A percentile compares a stretch with the other conserved stretches of the same genome.
phyloP scores from a whole-genome alignment of 305 asterid species.

The Nicotiana rustica region DNA sequence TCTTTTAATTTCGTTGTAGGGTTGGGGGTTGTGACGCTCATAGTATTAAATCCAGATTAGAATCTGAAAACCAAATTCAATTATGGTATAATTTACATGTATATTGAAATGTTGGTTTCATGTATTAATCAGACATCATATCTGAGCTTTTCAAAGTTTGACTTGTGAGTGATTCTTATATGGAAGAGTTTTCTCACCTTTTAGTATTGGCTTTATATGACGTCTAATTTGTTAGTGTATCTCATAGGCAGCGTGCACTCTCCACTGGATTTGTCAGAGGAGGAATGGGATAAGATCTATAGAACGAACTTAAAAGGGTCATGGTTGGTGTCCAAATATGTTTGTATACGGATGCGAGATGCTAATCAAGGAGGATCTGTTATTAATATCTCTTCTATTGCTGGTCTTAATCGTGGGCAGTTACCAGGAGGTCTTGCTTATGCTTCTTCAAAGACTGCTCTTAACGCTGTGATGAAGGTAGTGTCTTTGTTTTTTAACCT shows the following conservation, averaged over 20 bases:
- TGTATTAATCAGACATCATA: neutral
- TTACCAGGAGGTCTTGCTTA: constrained; percentile 60
- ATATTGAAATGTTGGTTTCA: no score
- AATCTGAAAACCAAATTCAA: no score
- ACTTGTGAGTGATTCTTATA: neutral
- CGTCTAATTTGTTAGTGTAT: neutral
- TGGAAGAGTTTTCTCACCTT: neutral
- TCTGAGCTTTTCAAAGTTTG: neutral
- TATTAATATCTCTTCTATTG: constrained; percentile 63
- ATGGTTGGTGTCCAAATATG: constrained; percentile 68
- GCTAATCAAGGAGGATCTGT: constrained; percentile 56
- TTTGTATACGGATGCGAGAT: constrained; percentile 52
- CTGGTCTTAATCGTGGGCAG: constrained; percentile 60
- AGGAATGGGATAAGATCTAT: constrained; percentile 55
- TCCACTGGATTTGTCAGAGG: constrained; percentile 57
- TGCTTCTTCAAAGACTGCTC: constrained; percentile 53
- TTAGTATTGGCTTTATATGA: constrained; percentile 5
- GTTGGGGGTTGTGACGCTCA: neutral
- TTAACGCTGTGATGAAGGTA: constrained; percentile 60
- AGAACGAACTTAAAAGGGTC: constrained; percentile 59
- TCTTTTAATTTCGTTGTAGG: no score
- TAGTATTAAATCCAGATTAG: neutral
- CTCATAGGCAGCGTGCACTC: constrained; percentile 52
- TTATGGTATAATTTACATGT: no score
- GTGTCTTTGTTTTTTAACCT: neutral